Percentiles rank a stretch among this genome's conserved stretches.
Conservation (phyloP, 495 filamentous ascomycete genomes). For the Hypoxylon fragiforme region DNA sequence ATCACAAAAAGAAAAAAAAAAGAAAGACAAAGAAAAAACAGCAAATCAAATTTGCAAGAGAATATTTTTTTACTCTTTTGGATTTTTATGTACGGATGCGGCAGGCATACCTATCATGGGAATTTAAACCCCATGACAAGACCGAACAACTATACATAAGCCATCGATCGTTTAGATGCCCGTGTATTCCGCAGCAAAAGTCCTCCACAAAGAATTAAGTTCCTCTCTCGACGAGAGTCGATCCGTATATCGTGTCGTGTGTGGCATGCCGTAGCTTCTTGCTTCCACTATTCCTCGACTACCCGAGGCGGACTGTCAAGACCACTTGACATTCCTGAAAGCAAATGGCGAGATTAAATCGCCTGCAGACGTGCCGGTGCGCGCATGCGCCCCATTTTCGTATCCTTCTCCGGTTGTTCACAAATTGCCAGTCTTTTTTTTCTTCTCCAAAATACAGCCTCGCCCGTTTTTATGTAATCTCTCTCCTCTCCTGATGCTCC, state of each 20-base stretch:
- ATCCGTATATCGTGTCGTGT: conserved; percentile 31
- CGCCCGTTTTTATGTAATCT: conserved; percentile 28
- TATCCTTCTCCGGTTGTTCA: conserved; percentile 18
- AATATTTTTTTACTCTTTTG: conserved; percentile 37
- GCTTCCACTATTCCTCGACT: conserved; percentile 22
- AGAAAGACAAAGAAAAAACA: not conserved
- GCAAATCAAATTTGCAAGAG: conserved; percentile 9
- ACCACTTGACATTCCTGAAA: conserved; percentile 16
- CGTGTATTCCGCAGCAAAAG: conserved; percentile 22
- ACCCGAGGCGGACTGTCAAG: conserved; percentile 12
- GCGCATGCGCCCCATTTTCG: conserved; percentile 16
- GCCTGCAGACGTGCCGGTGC: conserved; percentile 9
- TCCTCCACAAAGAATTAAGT: conserved; percentile 37
- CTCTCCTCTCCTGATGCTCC: conserved; percentile 7
- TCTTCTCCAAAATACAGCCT: conserved; percentile 22
- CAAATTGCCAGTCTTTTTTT: conserved; percentile 35
- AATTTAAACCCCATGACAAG: conserved; percentile 9
- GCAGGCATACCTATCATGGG: conserved; percentile 27
- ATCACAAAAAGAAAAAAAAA: not conserved
- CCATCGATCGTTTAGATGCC: conserved; percentile 26
- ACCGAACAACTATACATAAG: too few relatives aligned
- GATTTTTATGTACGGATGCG: conserved; percentile 32
- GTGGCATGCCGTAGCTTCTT: conserved; percentile 21
- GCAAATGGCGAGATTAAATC: conserved; percentile 21
- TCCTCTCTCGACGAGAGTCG: conserved; percentile 18